Percentiles rank a stretch among this genome's conserved stretches.
phyloP scores from a whole-genome alignment of 768 basidiomycete species.

The Porphyrellus cyaneotinctus region DNA sequence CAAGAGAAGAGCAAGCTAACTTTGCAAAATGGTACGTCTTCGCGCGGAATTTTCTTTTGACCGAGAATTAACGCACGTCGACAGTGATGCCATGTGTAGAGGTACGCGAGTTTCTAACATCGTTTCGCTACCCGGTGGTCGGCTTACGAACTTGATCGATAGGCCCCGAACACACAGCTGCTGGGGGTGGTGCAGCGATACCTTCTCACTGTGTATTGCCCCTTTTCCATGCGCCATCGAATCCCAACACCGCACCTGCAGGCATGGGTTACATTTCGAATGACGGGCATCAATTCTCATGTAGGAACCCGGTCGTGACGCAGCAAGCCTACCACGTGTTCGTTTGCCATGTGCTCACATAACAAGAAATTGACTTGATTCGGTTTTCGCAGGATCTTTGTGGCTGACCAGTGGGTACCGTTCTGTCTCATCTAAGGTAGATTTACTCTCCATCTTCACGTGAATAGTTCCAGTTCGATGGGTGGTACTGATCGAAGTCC shows the following conservation, averaged over 20 bases:
- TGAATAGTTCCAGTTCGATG: constrained; percentile 52
- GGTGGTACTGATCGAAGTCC: constrained; percentile 37
- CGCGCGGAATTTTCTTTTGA: not conserved
- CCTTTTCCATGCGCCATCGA: constrained; percentile 44
- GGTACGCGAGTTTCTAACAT: constrained; percentile 30
- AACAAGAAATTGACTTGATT: not conserved
- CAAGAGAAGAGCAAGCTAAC: constrained; percentile 50
- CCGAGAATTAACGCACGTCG: not conserved
- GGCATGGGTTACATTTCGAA: constrained; percentile 48
- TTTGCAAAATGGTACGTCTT: constrained; percentile 50
- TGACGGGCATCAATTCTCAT: constrained; percentile 54
- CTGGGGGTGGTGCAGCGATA: constrained; percentile 35
- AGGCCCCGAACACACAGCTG: constrained; percentile 51
- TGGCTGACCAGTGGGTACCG: constrained; percentile 42
- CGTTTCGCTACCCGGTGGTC: not conserved
- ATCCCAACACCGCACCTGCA: constrained; percentile 23
- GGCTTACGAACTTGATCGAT: not conserved
- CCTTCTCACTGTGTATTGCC: constrained; percentile 55
- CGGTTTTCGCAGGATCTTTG: constrained; percentile 42
- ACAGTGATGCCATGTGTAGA: constrained; percentile 48
- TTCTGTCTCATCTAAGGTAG: not conserved
- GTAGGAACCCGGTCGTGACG: constrained; percentile 49
- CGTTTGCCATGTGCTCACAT: constrained; percentile 14
- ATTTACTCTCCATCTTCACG: not conserved
- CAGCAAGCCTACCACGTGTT: constrained; percentile 61